These are phyloP conservation scores for Knoxdaviesia proteae DNA, from an alignment of 2,329 filamentous ascomycete species.

Conservation along the genomic window DNA sequence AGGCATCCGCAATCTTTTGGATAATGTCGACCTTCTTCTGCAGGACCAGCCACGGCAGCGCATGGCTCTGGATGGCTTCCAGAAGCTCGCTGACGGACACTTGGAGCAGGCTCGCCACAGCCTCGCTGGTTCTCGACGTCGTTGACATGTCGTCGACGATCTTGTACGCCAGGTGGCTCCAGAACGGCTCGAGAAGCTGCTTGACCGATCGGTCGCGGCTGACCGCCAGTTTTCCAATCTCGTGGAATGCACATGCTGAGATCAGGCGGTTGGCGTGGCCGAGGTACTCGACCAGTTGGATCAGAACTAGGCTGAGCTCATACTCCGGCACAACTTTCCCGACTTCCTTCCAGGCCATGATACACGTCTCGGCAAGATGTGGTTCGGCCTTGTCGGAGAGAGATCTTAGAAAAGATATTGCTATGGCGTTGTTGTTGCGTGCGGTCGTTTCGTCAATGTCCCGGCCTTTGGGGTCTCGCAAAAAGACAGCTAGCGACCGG, in stretches of 20 bases:
- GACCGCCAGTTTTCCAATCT: slow-evolving; percentile 55
- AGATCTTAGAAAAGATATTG: slow-evolving; percentile 48
- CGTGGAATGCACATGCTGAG: slow-evolving; percentile 63
- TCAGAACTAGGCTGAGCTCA: slow-evolving; percentile 68
- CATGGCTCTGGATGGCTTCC: slow-evolving; percentile 55
- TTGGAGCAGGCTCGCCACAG: slow-evolving; percentile 62
- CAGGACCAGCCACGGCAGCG: slow-evolving; percentile 70
- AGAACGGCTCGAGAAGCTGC: slow-evolving; percentile 67
- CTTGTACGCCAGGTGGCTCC: slow-evolving; percentile 64
- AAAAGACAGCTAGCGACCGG: slow-evolving; percentile 44
- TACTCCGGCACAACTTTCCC: slow-evolving; percentile 59
- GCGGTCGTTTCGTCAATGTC: background rate
- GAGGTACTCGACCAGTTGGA: slow-evolving; percentile 69
- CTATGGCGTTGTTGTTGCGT: slow-evolving; percentile 16
- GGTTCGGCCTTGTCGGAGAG: slow-evolving; percentile 49
- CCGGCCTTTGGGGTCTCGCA: slow-evolving; percentile 14
- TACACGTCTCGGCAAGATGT: slow-evolving; percentile 59
- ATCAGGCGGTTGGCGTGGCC: slow-evolving; percentile 65
- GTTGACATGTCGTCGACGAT: slow-evolving; percentile 64
- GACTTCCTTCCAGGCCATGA: slow-evolving; percentile 71
- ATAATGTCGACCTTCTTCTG: slow-evolving; percentile 60
- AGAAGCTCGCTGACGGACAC: slow-evolving; percentile 58
- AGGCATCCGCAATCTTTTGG: slow-evolving; percentile 57
- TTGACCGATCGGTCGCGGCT: slow-evolving; percentile 38
- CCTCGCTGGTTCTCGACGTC: slow-evolving; percentile 62